Percentiles rank a stretch among this genome's conserved stretches.
Evolutionary conservation across 2,329 filamentous ascomycete species (phyloP).

Genomic region (Xylaria sp.): DNA sequence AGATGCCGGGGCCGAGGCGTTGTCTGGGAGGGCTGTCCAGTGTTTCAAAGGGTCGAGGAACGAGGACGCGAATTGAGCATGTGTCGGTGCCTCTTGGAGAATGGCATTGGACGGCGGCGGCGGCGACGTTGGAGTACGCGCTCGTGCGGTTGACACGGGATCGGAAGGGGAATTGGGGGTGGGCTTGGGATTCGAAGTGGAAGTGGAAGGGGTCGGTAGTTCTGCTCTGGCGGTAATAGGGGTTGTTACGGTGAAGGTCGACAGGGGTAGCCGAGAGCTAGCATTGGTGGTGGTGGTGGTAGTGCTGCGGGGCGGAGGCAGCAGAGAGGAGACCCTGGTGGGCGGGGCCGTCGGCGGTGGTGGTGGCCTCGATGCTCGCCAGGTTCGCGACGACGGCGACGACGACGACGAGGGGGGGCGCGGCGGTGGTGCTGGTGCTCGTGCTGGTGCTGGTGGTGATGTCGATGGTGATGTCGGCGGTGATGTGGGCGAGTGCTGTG

Average conservation of each 20-base stretch:
- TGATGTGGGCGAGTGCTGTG: not conserved
- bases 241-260: slow-evolving; percentile 18
- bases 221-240: slow-evolving; percentile 23
- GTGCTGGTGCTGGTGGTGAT: slow-evolving; percentile 1
- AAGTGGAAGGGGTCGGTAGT: not conserved
- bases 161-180: slow-evolving; percentile 20
- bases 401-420: not conserved
- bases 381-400: not conserved
- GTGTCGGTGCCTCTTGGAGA: slow-evolving; percentile 26
- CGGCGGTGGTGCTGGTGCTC: slow-evolving; percentile 1
- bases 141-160: slow-evolving; percentile 28
- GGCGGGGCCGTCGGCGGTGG: slow-evolving; percentile 31
- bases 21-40: slow-evolving; percentile 5
- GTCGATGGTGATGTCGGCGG: slow-evolving; percentile 1
- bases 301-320: slow-evolving; percentile 36
- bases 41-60: slow-evolving; percentile 37
- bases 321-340: slow-evolving; percentile 36
- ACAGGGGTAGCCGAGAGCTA: slow-evolving; percentile 31
- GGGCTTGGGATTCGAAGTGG: slow-evolving; percentile 3
- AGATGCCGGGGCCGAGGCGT: slow-evolving; percentile 24
- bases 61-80: slow-evolving; percentile 35
- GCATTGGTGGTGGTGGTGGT: slow-evolving; percentile 24
- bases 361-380: slow-evolving; percentile 9
- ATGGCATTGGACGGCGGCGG: slow-evolving; percentile 29
- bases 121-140: slow-evolving; percentile 20